These are phyloP conservation scores for Rhamnella rubrinervis DNA, from an alignment of 331 rosid species.

Conservation along the genomic window DNA sequence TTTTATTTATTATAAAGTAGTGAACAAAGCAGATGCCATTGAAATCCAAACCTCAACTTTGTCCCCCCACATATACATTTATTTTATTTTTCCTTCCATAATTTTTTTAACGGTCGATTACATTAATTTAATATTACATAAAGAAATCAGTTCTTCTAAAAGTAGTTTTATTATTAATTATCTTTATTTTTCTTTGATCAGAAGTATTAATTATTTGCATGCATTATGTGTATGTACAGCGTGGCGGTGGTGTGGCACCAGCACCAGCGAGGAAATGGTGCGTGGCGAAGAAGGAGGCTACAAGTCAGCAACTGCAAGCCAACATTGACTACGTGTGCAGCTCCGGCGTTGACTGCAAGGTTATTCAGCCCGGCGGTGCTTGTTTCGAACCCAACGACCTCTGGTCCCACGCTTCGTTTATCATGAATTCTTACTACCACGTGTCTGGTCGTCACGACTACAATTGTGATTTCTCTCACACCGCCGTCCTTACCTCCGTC, in stretches of 20 bases:
- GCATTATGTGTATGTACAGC: too few relatives aligned
- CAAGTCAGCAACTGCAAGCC: slow-evolving; percentile 42
- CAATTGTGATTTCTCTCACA: slow-evolving; percentile 67
- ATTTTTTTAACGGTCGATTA: too few relatives aligned
- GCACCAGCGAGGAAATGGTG: slow-evolving; percentile 50
- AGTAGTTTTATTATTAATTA: too few relatives aligned
- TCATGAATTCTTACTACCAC: slow-evolving; percentile 79
- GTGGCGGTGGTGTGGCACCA: slow-evolving; percentile 7
- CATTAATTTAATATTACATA: too few relatives aligned
- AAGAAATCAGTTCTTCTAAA: too few relatives aligned
- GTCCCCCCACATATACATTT: too few relatives aligned
- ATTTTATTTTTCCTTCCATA: too few relatives aligned
- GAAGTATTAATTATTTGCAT: too few relatives aligned
- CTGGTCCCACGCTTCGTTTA: slow-evolving; percentile 53
- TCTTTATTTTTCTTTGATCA: too few relatives aligned
- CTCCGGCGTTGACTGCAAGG: slow-evolving; percentile 55
- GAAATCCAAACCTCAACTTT: too few relatives aligned
- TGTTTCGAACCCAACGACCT: slow-evolving; percentile 51
- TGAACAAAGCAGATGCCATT: too few relatives aligned
- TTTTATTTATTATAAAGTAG: too few relatives aligned
- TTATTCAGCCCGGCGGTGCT: slow-evolving; percentile 65
- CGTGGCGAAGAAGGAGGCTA: slow-evolving; percentile 53
- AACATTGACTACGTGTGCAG: slow-evolving; percentile 75
- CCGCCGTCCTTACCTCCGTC: slow-evolving; percentile 30
- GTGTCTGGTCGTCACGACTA: slow-evolving; percentile 50